Evolutionary conservation across 2,329 filamentous ascomycete genomes (phyloP), one percentile per base, ranked within the genome.

Genomic region (Leptographium lundbergii): DNA sequence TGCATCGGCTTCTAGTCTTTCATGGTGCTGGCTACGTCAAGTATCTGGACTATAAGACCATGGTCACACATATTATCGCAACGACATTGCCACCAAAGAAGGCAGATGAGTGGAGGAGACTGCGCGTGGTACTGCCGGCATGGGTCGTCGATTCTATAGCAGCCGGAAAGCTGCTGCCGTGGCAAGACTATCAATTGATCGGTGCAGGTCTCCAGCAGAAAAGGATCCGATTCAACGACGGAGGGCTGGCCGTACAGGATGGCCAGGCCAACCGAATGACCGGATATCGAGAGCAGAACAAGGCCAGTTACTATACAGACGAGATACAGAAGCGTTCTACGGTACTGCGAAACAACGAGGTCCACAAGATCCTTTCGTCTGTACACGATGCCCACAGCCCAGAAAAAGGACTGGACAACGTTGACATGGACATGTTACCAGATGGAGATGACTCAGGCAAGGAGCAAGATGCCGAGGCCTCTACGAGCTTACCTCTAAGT

Each of bases 21-120:
- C 85, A 97, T 81, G 94, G 94, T n/a, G 95, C 91, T 36, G 89
- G 88, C 0, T 97, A 96, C 66, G 80, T 96, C 62, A 94, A 99
- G 70, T 97, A 97, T 67, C 76, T 99, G 13, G 91, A 96, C 70
- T 88, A 86, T 45, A 99, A 99, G 75, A 97, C 92, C 0, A 87
- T 88, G 69, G 92, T 91, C 0, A 99, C 95, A 0, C 92, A 99
- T 69, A 96, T 99, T 65, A 91, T 99, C 66, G 91, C 92, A 4
- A 92, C 90, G 57, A 87, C 83, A 57, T 75, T 99, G 25, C 94
- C 94, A 0, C 91, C 90, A 0, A 97, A 96, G 74, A 99, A 99
- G 72, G 84, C 84, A 32, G 82, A 92, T 58, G 94, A 99, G 64
- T 96, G 95, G 68, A 81, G 78, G 58, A 84, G 82, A 63, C 96